Base-by-base conservation (phyloP, 1,284 basidiomycete genomes). In the Trichosporon ovoides region DNA sequence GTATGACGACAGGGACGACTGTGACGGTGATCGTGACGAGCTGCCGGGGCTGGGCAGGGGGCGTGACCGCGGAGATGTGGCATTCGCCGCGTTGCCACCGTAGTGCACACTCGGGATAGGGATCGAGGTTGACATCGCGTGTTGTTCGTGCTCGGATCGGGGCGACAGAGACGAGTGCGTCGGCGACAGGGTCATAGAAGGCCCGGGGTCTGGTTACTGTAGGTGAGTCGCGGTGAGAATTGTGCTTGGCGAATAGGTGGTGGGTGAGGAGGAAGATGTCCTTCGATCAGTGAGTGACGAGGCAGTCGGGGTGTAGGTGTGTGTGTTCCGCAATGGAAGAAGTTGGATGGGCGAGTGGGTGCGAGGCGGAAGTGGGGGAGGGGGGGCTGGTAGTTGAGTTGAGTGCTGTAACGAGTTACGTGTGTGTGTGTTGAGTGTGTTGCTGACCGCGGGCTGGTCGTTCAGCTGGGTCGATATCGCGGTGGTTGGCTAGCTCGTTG, bases 101-200 rank as follows among this genome's bases (percentile, higher is more conserved):
- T 35, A 57, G 54, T 53, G 53, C 48, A 53, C 60, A 18, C 54
- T 33, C 12, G 58, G 55, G 55, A 59, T 59, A 40, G 57, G 57
- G n/a, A 58, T n/a, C n/a, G n/a, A n/a, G n/a, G 54, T 61, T 11
- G 57, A 49, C 55, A 55, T 54, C 19, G n/a, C 37, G 43, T n/a
- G n/a, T n/a, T 52, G 37, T 52, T 51, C 35, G 34, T 48, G 46
- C 28, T 36, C 36, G 48, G 14, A 52, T 52, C 36, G 57, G 54
- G 18, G 36, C 35, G 28, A 31, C 28, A 31, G 28, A 5, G 28
- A 31, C 35, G 24, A 31, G 16, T 34, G 50, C 19, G 38, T 40
- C 22, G 51, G 53, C 33, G 57, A 58, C 16, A 36, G 18, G 33
- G 53, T 55, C 53, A 55, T 48, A 14, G 28, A 22, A 48, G 28